Percentiles rank a stretch among this genome's conserved stretches.
phyloP scores from a whole-genome alignment of 78 protist species.

The Dictyostelium citrinum region DNA sequence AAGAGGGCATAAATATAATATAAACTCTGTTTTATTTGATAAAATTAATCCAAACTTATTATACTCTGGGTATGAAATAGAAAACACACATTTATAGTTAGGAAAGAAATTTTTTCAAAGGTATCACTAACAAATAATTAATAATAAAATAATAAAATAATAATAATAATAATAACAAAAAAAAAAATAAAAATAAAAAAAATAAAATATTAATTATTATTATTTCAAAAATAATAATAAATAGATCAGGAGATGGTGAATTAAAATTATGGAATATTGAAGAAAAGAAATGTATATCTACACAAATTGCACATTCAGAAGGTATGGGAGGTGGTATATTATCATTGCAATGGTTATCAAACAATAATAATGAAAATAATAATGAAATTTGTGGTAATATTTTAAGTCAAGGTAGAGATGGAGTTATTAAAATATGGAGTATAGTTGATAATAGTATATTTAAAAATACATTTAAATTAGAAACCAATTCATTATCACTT shows the following conservation, averaged over 20 bases:
- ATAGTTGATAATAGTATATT: not conserved
- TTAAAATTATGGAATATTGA: constrained; percentile 49
- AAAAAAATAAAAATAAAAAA: not conserved
- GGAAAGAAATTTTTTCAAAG: too few species aligned
- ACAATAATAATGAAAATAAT: not conserved
- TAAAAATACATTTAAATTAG: not conserved
- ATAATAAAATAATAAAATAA: not conserved
- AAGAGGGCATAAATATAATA: constrained; percentile 39
- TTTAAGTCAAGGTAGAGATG: constrained; percentile 61
- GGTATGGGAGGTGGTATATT: constrained; percentile 58
- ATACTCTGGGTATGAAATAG: constrained; percentile 36
- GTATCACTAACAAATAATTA: not conserved
- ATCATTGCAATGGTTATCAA: constrained; percentile 20
- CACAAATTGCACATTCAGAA: constrained; percentile 9
- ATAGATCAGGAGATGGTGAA: constrained; percentile 72
- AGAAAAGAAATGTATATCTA: constrained; percentile 48
- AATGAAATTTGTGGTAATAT: not conserved
- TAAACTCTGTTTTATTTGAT: constrained; percentile 37
- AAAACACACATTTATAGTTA: too few species aligned
- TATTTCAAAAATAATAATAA: not conserved
- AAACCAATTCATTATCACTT: constrained; percentile 41
- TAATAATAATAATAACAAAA: not conserved
- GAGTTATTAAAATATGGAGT: constrained; percentile 41
- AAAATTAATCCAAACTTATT: constrained; percentile 10
- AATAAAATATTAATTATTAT: not conserved